Conservation (phyloP, 306 rosid species). For the Castanospermum australe region DNA sequence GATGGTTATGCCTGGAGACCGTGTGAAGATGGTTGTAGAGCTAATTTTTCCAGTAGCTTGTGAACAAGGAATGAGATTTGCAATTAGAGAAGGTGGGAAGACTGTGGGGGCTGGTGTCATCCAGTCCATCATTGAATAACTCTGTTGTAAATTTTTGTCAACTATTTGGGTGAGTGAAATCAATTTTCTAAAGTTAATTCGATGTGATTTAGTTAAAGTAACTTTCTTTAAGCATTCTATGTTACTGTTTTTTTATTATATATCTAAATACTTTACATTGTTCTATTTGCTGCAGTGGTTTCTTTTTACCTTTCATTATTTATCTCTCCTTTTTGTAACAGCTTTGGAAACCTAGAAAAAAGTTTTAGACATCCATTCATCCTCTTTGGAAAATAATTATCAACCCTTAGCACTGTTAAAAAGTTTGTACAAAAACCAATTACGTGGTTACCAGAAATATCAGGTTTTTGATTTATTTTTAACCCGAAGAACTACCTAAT, state of each 20-base stretch:
- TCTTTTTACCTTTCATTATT: not conserved
- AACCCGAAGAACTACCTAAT: no score
- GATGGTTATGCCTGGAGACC: conserved; percentile 43
- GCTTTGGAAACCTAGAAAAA: not conserved
- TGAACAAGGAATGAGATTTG: conserved; percentile 42
- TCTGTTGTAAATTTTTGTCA: not conserved
- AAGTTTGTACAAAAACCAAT: not conserved
- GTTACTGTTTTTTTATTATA: not conserved
- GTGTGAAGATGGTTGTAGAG: conserved; percentile 38
- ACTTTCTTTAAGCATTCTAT: not conserved
- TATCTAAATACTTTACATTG: not conserved
- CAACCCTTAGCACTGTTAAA: not conserved
- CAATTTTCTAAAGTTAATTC: not conserved
- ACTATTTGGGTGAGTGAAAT: not conserved
- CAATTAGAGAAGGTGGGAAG: conserved; percentile 39
- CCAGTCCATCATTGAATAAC: conserved; percentile 22
- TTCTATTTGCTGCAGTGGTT: not conserved
- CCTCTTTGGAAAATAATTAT: not conserved
- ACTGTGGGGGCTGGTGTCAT: conserved; percentile 41
- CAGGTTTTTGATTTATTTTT: not conserved
- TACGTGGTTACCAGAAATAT: not conserved
- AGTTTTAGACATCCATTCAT: not conserved
- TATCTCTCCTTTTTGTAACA: no score
- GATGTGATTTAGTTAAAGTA: not conserved
- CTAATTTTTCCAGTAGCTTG: conserved; percentile 35